Evolutionary conservation across 768 basidiomycete species (phyloP), one percentile per base, ranked within the genome.

Genomic region (Flagelloscypha sp.): DNA sequence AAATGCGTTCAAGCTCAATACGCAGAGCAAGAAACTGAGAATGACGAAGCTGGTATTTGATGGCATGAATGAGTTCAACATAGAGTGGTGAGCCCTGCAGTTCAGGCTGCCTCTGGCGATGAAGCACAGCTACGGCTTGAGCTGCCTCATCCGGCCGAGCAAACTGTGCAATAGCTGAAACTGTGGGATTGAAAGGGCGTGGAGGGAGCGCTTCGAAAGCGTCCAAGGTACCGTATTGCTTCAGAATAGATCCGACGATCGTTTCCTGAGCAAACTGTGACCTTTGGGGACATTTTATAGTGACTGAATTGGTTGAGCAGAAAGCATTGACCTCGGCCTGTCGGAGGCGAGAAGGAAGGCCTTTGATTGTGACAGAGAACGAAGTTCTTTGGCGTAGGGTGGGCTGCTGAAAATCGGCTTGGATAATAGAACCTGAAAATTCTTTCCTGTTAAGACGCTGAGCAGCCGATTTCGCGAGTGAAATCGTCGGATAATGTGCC

Each of bases 341-440:
- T 15, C 29, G 24, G 8, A 35, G 18, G 4, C n/a, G 30, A 13
- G 20, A 24, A 9, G 57, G 50, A 8, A 58, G 39, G 6, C 52
- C 54, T 31, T 48, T 49, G 20, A 58, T 32, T 27, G 50, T 45
- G 10, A 58, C 53, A 10, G 49, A 48, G 44, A 53, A 58, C 4
- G 46, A 48, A 15, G 16, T 15, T 20, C 16, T 21, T 34, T 53
- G 48, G 9, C 35, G 25, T 5, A 18, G 17, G 10, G 41, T 28
- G 4, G 55, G 55, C 3, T 36, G 33, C 32, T 58, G 53, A 36
- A 55, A 50, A 11, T 35, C 30, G 0, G 54, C 48, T 9, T 36
- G 29, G 6, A 58, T 23, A 16, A 36, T 40, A 11, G 37, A 35
- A 18, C 44, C 48, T 15, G 41, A 28, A 43, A 58, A 48, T 11